Evolutionary conservation across 164 flowering plant genomes (phyloP).

Genomic region (Dillenia suffruticosa): DNA sequence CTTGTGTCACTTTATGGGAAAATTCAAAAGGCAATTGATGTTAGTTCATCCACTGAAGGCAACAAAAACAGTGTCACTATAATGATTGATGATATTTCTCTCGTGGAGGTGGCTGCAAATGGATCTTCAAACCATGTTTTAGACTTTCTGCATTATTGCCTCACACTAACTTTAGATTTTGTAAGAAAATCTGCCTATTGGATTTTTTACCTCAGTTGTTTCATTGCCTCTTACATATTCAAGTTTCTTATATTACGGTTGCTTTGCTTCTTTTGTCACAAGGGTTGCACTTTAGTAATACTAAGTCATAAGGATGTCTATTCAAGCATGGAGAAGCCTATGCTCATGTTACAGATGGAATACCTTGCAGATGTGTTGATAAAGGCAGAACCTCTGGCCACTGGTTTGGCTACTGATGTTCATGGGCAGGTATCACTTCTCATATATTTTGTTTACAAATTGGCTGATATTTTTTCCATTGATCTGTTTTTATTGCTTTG

Average conservation of each 20-base stretch:
- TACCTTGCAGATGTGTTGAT: conserved; percentile 67
- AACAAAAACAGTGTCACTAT: conserved; percentile 35
- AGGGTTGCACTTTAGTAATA: conserved; percentile 67
- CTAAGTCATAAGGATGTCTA: conserved; percentile 79
- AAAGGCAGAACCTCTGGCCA: conserved; percentile 67
- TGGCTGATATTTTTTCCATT: no score
- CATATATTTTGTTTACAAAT: background rate
- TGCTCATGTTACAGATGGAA: conserved; percentile 51
- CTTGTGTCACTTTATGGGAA: conserved; percentile 50
- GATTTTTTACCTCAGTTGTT: background rate
- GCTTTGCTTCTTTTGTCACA: conserved; percentile 15
- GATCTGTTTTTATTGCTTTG: no score
- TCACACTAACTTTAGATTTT: conserved; percentile 62
- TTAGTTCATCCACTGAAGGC: conserved; percentile 20
- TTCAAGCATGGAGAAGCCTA: conserved; percentile 34
- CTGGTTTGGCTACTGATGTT: conserved; percentile 87
- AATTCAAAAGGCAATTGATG: conserved; percentile 50
- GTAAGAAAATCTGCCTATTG: conserved; percentile 34
- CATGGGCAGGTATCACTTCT: conserved; percentile 75
- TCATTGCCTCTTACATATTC: background rate
- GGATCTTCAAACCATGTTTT: conserved; percentile 54
- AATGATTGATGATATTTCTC: conserved; percentile 81
- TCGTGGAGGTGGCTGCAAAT: conserved; percentile 74
- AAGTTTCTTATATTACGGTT: background rate
- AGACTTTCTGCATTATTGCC: conserved; percentile 87